Percentiles rank a stretch among this genome's conserved stretches.
Conservation (phyloP, 306 rosid species). For the Ammopiptanthus mongolicus region DNA sequence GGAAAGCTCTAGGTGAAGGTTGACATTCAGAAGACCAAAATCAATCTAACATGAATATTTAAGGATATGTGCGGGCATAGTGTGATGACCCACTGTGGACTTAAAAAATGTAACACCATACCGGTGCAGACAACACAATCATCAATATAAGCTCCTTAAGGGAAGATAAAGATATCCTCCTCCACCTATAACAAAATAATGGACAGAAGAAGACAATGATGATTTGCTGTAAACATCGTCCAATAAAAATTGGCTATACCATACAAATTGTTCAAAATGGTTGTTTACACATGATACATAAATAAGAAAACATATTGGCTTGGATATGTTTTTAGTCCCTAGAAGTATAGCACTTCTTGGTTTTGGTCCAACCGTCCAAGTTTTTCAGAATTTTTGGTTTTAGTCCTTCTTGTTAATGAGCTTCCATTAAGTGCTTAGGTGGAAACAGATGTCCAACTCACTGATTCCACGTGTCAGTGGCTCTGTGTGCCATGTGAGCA, state of each 20-base stretch:
- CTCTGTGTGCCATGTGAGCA: no score
- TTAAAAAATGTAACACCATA: not conserved
- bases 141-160: not conserved
- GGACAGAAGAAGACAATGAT: not conserved
- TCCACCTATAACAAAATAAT: not conserved
- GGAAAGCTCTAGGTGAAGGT: not conserved
- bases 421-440: no score
- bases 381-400: no score
- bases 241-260: not conserved
- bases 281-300: not conserved
- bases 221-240: conserved; percentile 3
- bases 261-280: not conserved
- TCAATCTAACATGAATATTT: not conserved
- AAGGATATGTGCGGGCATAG: not conserved
- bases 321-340: no score
- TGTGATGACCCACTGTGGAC: not conserved
- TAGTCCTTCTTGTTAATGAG: no score
- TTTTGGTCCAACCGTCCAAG: no score
- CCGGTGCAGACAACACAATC: not conserved
- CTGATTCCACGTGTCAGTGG: no score
- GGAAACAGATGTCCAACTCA: no score
- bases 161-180: not conserved
- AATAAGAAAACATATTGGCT: not conserved
- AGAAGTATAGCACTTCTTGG: no score
- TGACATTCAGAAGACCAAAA: not conserved